phyloP scores from a whole-genome alignment of 23 red algal species.

The Agarophyton chilense region DNA sequence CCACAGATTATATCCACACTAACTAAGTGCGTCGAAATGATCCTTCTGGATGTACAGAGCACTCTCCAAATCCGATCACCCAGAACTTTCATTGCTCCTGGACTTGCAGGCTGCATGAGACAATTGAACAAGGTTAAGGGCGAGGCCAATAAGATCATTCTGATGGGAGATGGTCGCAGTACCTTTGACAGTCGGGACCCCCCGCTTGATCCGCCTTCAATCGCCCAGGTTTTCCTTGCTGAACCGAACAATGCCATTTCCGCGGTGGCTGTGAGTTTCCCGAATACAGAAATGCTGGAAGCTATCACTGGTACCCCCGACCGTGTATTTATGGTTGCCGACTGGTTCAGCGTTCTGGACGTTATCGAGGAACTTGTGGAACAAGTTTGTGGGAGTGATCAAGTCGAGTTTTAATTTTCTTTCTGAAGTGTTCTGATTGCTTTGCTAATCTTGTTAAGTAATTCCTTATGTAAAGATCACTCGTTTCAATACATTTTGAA shows the following conservation, averaged over 20 bases:
- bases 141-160: slow-evolving; percentile 30
- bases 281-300: not conserved
- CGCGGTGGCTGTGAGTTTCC: not conserved
- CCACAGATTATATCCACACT: not conserved
- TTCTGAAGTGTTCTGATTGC: not conserved
- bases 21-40: not conserved
- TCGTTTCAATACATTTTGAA: no score
- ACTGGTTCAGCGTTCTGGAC: slow-evolving; percentile 2
- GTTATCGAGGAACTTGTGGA: slow-evolving; percentile 2
- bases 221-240: not conserved
- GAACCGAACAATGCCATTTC: slow-evolving; percentile 15
- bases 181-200: slow-evolving; percentile 22
- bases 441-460: no score
- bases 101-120: slow-evolving; percentile 17
- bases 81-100: slow-evolving; percentile 42
- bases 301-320: not conserved
- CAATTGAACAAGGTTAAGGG: not conserved
- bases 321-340: slow-evolving; percentile 1
- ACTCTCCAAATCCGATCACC: not conserved
- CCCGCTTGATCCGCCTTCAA: slow-evolving; percentile 23
- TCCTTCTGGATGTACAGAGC: not conserved
- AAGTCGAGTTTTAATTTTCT: not conserved
- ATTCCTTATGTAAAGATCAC: no score
- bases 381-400: not conserved
- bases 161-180: slow-evolving; percentile 51